Conservation (phyloP, 306 rosid species). For the Acacia confusa region DNA sequence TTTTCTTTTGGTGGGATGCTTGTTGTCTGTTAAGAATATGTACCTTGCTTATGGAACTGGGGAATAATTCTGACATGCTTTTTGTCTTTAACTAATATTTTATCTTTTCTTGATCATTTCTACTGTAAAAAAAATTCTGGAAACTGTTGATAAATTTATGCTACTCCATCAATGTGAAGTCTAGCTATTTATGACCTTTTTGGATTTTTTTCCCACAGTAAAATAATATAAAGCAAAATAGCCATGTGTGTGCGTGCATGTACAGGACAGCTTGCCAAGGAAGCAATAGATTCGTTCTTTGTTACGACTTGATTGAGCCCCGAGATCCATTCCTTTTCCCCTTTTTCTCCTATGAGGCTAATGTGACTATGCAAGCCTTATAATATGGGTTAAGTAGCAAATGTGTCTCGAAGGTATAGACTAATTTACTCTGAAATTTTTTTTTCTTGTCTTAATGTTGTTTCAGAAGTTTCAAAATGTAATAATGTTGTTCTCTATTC, state of each 20-base stretch:
- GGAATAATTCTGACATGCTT: slow-evolving; percentile 31
- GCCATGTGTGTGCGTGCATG: neutral
- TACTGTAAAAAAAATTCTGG: neutral
- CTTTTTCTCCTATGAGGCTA: too few relatives aligned
- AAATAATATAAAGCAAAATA: neutral
- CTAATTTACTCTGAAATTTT: too few relatives aligned
- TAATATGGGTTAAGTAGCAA: too few relatives aligned
- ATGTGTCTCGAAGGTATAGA: too few relatives aligned
- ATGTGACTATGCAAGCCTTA: too few relatives aligned
- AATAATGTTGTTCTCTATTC: too few relatives aligned
- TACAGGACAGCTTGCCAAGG: neutral
- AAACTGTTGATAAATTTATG: neutral
- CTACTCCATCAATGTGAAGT: neutral
- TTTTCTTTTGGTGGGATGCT: neutral
- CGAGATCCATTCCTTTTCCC: too few relatives aligned
- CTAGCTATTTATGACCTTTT: neutral
- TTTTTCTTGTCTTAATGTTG: too few relatives aligned
- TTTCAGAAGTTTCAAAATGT: too few relatives aligned
- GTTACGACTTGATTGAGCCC: too few relatives aligned
- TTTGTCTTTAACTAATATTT: slow-evolving; percentile 15
- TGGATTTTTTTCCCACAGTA: too few relatives aligned
- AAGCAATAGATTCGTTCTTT: neutral
- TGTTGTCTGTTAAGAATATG: slow-evolving; percentile 39
- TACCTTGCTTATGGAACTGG: slow-evolving; percentile 48
- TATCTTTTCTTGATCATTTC: neutral